Conservation (phyloP, 371 early-diverging fungal species). For the Syncephalastrum sp. region DNA sequence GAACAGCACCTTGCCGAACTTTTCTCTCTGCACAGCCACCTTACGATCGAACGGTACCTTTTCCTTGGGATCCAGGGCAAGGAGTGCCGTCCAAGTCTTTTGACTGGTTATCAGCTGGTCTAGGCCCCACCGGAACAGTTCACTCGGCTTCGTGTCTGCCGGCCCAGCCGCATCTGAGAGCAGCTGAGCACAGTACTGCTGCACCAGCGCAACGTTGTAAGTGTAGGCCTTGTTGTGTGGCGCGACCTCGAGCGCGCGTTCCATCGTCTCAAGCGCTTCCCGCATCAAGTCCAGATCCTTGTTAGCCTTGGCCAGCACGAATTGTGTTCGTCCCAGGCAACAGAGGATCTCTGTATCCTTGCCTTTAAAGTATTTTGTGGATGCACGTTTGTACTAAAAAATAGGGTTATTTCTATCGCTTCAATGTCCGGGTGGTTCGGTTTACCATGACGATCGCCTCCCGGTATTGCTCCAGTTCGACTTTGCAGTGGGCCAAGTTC, state of each 20-base stretch:
- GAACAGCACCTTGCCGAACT: conserved; percentile 65
- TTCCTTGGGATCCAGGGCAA: conserved; percentile 45
- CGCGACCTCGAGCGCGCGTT: conserved; percentile 50
- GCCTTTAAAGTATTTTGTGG: conserved; percentile 52
- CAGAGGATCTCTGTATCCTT: conserved; percentile 60
- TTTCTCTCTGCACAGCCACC: conserved; percentile 64
- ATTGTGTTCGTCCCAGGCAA: conserved; percentile 81
- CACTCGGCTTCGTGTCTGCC: conserved; percentile 52
- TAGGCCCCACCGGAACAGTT: conserved; percentile 58
- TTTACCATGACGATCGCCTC: conserved; percentile 67
- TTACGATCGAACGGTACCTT: conserved; percentile 61
- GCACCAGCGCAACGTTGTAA: conserved; percentile 80
- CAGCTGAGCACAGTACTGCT: conserved; percentile 82
- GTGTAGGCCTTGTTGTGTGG: conserved; percentile 66
- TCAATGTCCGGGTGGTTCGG: background rate
- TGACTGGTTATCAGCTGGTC: conserved; percentile 59
- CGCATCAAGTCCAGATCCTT: conserved; percentile 73
- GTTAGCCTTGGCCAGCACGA: conserved; percentile 70
- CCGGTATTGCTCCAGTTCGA: conserved; percentile 71
- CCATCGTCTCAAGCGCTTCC: conserved; percentile 58
- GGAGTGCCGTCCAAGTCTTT: conserved; percentile 52
- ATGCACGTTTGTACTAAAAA: conserved; percentile 67
- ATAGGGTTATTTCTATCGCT: background rate
- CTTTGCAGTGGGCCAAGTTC: conserved; percentile 78
- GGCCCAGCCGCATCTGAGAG: conserved; percentile 64